Conservation (phyloP, 2,329 filamentous ascomycete species). For the Ophiostoma montium region DNA sequence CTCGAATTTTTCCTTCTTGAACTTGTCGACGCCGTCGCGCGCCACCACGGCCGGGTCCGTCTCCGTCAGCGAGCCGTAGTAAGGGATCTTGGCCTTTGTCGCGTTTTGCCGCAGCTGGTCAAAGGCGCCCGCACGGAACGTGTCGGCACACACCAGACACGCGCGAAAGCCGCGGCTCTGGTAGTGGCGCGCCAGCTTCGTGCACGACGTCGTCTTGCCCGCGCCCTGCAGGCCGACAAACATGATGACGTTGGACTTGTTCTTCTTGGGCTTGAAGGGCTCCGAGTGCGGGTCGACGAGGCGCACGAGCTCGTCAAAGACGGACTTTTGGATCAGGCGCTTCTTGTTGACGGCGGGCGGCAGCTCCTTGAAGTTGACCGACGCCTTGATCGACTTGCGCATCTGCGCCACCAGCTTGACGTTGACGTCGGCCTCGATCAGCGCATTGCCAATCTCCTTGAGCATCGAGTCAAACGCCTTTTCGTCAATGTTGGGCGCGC, state of each 20-base stretch:
- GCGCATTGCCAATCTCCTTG: constrained; percentile 92
- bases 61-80: constrained; percentile 92
- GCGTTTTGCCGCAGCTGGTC: constrained; percentile 98
- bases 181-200: constrained; percentile 90
- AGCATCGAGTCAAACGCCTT: constrained; percentile 98
- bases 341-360: constrained; percentile 94
- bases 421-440: constrained; percentile 95
- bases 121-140: constrained; percentile 95
- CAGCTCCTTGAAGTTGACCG: constrained; percentile 90
- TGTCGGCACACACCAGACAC: constrained; percentile 92
- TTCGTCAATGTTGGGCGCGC: constrained; percentile 87
- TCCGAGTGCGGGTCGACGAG: constrained; percentile 93
- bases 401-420: constrained; percentile 82
- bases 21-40: constrained; percentile 91
- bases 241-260: constrained; percentile 95
- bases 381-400: constrained; percentile 78
- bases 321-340: constrained; percentile 90
- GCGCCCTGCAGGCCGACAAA: constrained; percentile 96
- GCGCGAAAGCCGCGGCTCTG: constrained; percentile 84
- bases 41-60: constrained; percentile 91
- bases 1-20: constrained; percentile 97
- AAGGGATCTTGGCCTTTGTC: constrained; percentile 96
- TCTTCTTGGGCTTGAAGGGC: constrained; percentile 93
- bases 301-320: constrained; percentile 92
- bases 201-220: constrained; percentile 96